phyloP scores from a whole-genome alignment of 1,284 basidiomycete genomes.

The Trichosporon ovoides region DNA sequence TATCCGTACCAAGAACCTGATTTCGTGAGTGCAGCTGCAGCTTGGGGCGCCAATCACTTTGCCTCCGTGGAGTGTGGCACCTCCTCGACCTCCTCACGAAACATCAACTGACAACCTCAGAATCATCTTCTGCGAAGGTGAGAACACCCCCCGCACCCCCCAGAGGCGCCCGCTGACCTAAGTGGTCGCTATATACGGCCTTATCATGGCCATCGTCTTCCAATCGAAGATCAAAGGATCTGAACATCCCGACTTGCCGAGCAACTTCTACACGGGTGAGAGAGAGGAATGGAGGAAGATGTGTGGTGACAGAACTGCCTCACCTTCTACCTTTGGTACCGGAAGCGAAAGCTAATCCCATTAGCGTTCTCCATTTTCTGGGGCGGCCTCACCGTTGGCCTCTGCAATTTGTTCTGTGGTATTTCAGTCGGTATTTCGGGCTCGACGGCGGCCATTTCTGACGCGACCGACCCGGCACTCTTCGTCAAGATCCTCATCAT shows the following conservation, averaged over 20 bases:
- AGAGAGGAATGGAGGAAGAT: constrained; percentile 3
- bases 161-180: neutral
- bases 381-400: constrained; percentile 80
- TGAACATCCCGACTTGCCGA: constrained; percentile 66
- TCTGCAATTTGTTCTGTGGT: constrained; percentile 90
- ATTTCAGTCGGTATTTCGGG: constrained; percentile 86
- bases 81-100: neutral
- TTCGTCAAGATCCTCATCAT: constrained; percentile 94
- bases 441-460: constrained; percentile 82
- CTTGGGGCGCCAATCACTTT: neutral
- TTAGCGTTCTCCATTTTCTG: constrained; percentile 86
- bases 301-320: neutral
- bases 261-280: constrained; percentile 84
- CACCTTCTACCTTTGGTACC: neutral
- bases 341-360: neutral
- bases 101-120: constrained; percentile 49
- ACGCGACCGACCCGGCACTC: constrained; percentile 83
- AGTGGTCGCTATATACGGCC: constrained; percentile 87
- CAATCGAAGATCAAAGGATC: constrained; percentile 65
- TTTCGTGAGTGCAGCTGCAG: constrained; percentile 61
- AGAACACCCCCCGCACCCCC: too few relatives aligned
- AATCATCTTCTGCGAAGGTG: constrained; percentile 90
- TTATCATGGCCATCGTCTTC: constrained; percentile 88
- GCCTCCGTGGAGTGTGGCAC: neutral
- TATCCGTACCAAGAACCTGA: constrained; percentile 95